Conservation (phyloP, 2,329 filamentous ascomycete species). For the Microcera coccophila region DNA sequence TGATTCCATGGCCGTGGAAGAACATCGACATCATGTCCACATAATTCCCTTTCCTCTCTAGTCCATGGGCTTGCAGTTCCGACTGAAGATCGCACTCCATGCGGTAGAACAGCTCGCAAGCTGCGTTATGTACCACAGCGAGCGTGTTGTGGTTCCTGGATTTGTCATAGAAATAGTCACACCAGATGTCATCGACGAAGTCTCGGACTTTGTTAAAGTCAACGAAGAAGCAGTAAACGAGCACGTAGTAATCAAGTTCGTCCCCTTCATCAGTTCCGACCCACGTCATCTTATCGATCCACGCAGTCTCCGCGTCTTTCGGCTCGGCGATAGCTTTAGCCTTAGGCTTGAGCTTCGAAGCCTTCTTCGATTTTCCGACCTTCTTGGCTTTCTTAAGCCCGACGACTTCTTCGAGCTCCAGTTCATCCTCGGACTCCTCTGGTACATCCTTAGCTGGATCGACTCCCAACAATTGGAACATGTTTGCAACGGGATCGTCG, state of each 20-base stretch:
- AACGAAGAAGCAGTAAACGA: not conserved
- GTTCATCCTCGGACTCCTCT: not conserved
- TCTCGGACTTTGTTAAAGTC: not conserved
- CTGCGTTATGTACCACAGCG: not conserved
- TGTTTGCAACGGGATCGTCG: not conserved
- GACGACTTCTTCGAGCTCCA: not conserved
- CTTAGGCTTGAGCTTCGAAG: not conserved
- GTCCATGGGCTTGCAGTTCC: not conserved
- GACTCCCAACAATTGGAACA: not conserved
- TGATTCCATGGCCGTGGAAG: not conserved
- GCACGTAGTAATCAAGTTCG: not conserved
- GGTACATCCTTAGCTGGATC: not conserved
- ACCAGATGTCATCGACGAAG: not conserved
- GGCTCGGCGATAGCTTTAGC: not conserved
- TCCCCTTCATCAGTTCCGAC: not conserved
- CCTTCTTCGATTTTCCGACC: not conserved
- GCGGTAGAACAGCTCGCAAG: not conserved
- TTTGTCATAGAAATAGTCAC: slow-evolving; percentile 1
- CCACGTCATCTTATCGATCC: not conserved
- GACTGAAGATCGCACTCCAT: not conserved
- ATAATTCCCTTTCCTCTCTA: not conserved
- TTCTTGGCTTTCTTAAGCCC: not conserved
- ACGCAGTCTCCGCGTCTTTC: not conserved
- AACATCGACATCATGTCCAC: not conserved
- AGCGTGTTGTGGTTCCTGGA: not conserved